Base-by-base conservation (phyloP, 2,329 filamentous ascomycete genomes). In the Blastomyces parvus region DNA sequence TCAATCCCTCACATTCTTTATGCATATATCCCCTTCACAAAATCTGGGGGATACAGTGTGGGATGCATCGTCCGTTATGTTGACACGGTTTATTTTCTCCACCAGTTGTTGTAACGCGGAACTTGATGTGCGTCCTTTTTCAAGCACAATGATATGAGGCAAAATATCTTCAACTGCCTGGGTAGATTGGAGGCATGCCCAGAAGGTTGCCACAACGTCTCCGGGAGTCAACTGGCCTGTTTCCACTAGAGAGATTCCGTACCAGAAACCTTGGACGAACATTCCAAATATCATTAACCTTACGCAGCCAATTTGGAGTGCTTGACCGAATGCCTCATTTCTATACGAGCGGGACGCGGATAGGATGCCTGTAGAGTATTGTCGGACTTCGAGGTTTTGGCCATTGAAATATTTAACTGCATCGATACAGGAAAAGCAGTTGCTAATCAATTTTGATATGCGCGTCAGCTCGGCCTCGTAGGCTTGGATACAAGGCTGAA, bases 251-350 rank as follows among this genome's bases (percentile, higher is more conserved):
- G 84, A 78, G 36, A 88, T 83, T 0, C 91, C 92, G 69, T 92
- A 96, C 85, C 90, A 96, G 70, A 97, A 97, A 0, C 91, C 92
- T 63, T 91, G 83, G 0, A 95, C 87, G 67, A 97, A 97, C 72
- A 97, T 86, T 1, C 81, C 81, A 3, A 91, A 83, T 38, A 88
- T 86, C 78, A 91, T 86, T 67, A 95, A 84, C 57, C 88, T 86
- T 60, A 90, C 82, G 58, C 88, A 83, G 0, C 86, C 87, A 70
- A 89, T 86, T 70, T 96, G 91, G 2, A 86, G 72, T 0, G 89
- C 86, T 67, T 86, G 89, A 19, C 85, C 81, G 56, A 84, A 81
- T 0, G 88, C 88, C 71, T 93, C 89, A 19, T 83, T 77, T 13
- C 86, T 76, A 67, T 91, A 96, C 61, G 83, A 82, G 1, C 73